Evolutionary conservation across 306 rosid genomes (phyloP), one percentile per base, ranked within the genome.

Genomic region (Cicer bijugum): DNA sequence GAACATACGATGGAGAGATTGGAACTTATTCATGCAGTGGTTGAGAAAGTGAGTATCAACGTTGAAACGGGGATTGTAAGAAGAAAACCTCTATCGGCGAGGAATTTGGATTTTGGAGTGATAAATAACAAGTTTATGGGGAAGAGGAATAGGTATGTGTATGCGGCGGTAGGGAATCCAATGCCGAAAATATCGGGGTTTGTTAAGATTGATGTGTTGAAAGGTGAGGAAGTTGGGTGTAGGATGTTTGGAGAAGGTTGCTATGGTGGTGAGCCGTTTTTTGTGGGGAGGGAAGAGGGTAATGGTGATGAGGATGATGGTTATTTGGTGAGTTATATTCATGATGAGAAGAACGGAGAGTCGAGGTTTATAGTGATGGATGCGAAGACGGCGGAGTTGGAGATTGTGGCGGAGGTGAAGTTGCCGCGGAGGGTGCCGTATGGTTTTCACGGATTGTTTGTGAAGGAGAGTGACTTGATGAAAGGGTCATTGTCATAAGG

Each of bases 131-230:
- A 80, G 0, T 87, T 38, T 28, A 1, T 77, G 0, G 97, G 82
- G 8, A 85, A 65, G 69, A 87, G 81, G 86, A 89, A 73, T 79
- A 71, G 62, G 52, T 89, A 61, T 47, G 88, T 87, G 0, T 94
- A 91, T 67, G 98, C 98, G 1, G 98, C 85, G 0, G 42, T 91
- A 0, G 96, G 98, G 1, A 90, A 94, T 60, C 98, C 98, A 0
- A 89, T 91, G 96, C 98, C 97, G 12, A 94, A 89, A 77, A 82
- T 94, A 71, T 10, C 96, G 0, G 99, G 99, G n/a, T 88, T 91
- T 46, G 99, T 87, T 37, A 94, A 94, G 78, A 79, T 94, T 0
- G 99, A 94, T 58, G 79, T 94, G 60, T 80, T 84, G 8, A 84
- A 56, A 0, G 80, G 57, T 9, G 82, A 85, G 23, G 87, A 82